A percentile compares a stretch with the other conserved stretches of the same genome.
Conservation (phyloP, 371 early-diverging fungal genomes). For the Circinella umbellata region DNA sequence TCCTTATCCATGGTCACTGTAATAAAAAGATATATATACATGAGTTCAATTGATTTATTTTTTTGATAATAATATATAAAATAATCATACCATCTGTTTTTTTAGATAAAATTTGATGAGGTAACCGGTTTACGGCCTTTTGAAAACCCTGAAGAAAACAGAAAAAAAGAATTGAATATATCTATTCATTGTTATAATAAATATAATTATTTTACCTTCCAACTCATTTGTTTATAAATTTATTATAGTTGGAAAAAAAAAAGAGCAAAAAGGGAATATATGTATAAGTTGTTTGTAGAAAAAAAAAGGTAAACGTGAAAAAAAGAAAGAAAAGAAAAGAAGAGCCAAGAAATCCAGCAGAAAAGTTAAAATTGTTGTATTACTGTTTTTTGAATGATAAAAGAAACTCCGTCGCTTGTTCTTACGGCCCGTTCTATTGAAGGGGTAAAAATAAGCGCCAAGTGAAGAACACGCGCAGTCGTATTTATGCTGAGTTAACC, state of each 20-base stretch:
- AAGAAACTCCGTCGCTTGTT: neutral
- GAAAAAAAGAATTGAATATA: neutral
- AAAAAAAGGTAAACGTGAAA: slow-evolving; percentile 1
- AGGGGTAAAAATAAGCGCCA: neutral
- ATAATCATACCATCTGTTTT: slow-evolving; percentile 44
- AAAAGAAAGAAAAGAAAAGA: neutral
- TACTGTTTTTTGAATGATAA: neutral
- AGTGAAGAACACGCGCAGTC: neutral
- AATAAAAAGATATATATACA: no score
- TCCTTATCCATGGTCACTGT: slow-evolving; percentile 74
- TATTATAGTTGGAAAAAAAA: neutral
- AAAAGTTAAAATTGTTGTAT: neutral
- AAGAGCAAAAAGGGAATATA: slow-evolving; percentile 15
- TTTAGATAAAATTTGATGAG: slow-evolving; percentile 50
- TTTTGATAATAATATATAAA: neutral
- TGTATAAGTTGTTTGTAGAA: neutral
- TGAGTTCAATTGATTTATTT: neutral
- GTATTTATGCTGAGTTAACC: no score
- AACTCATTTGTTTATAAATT: slow-evolving; percentile 25
- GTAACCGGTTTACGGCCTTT: slow-evolving; percentile 32
- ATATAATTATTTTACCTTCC: slow-evolving; percentile 23
- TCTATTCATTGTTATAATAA: neutral
- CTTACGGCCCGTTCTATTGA: neutral
- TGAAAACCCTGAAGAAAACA: slow-evolving; percentile 23
- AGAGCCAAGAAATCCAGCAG: neutral